Conservation (phyloP, 2,329 filamentous ascomycete species). For the Microcyclospora pomicola region DNA sequence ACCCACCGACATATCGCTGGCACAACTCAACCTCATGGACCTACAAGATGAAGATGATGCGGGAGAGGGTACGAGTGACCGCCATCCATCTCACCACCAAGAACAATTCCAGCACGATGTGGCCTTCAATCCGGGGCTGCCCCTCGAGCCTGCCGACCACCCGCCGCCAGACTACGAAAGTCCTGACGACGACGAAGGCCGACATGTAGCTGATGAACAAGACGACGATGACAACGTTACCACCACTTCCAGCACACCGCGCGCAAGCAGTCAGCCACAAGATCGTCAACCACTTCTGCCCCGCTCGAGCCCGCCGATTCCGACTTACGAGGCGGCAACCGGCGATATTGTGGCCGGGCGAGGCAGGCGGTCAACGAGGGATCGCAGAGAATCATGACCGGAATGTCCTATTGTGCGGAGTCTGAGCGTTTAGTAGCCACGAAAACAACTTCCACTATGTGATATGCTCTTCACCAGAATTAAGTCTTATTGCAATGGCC, state of each 20-base stretch:
- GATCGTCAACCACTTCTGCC: constrained; percentile 7
- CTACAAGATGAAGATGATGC: constrained; percentile 43
- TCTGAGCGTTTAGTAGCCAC: no score
- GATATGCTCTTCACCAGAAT: no score
- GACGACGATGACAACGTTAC: constrained; percentile 2
- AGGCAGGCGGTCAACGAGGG: constrained; percentile 14
- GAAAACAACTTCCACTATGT: no score
- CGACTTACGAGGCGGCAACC: constrained; percentile 68
- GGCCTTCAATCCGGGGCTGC: constrained; percentile 14
- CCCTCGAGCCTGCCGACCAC: constrained; percentile 20
- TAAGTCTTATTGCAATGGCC: no score
- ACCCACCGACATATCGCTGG: constrained; percentile 90
- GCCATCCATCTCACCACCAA: constrained; percentile 9
- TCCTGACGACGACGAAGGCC: constrained; percentile 13
- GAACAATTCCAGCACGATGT: constrained; percentile 1
- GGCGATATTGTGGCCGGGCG: constrained; percentile 14
- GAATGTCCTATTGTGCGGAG: no score
- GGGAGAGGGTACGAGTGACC: constrained; percentile 53
- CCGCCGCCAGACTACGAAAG: constrained; percentile 37
- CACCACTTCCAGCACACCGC: constrained; percentile 14
- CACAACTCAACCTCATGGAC: constrained; percentile 62
- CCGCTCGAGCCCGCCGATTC: constrained; percentile 50
- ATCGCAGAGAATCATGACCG: neutral
- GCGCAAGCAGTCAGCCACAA: constrained; percentile 11
- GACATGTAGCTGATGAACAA: constrained; percentile 1